Evolutionary conservation across 345 rosid species (phyloP).

Genomic region (Reutealis trisperma): DNA sequence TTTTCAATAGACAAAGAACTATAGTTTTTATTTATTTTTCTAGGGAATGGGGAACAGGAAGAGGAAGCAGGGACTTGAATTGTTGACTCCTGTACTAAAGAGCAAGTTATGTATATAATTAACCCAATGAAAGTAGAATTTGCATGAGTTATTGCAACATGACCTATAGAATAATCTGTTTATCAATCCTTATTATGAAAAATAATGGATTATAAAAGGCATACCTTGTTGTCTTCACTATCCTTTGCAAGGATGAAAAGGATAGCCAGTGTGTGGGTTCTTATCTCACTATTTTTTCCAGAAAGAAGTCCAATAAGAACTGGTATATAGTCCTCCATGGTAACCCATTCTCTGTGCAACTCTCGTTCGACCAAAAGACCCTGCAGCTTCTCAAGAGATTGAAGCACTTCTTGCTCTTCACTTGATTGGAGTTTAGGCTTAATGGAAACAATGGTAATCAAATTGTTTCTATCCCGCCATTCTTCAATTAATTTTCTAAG

Average conservation of each 20-base stretch:
- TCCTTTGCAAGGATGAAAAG: conserved; percentile 32
- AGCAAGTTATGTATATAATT: no score
- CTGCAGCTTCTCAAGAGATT: conserved; percentile 23
- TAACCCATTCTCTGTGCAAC: conserved; percentile 22
- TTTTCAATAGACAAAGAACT: not conserved
- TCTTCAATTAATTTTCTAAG: conserved; percentile 30
- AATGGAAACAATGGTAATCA: conserved; percentile 29
- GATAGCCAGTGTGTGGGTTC: conserved; percentile 23
- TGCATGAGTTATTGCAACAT: no score
- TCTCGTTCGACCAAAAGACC: conserved; percentile 23
- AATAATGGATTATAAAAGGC: not conserved
- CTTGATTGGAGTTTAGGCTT: conserved; percentile 26
- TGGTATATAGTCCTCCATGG: conserved; percentile 23
- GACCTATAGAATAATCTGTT: not conserved
- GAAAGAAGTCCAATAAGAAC: conserved; percentile 23
- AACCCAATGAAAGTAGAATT: no score
- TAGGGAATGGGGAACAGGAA: not conserved
- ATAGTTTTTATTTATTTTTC: not conserved
- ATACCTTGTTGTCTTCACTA: conserved; percentile 28
- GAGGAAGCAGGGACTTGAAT: not conserved
- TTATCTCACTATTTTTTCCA: conserved; percentile 28
- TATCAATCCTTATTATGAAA: not conserved
- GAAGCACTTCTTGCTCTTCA: conserved; percentile 29
- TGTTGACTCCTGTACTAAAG: no score
- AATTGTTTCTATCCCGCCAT: conserved; percentile 32